phyloP scores from a whole-genome alignment of 2,329 filamentous ascomycete genomes.

The Phoma sp. region DNA sequence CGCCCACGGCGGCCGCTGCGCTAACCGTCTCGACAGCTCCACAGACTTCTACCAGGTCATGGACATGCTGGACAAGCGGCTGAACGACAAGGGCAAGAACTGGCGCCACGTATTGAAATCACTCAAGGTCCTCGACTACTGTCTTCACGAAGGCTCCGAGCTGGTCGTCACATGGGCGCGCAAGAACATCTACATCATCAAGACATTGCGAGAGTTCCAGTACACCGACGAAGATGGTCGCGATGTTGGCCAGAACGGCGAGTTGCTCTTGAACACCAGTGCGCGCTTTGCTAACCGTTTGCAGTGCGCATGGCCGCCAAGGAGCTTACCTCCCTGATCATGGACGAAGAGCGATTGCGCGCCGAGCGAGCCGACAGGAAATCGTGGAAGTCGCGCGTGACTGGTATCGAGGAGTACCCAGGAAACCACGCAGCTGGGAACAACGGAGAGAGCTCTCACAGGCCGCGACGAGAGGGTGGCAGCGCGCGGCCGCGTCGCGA shows the following conservation, averaged over 20 bases:
- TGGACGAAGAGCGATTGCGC: conserved; percentile 91
- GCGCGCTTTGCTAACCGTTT: conserved; percentile 22
- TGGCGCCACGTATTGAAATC: conserved; percentile 99
- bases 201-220: conserved; percentile 95
- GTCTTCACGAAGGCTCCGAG: conserved; percentile 95
- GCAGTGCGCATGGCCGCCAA: conserved; percentile 94
- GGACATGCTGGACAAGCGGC: conserved; percentile 98
- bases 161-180: conserved; percentile 96
- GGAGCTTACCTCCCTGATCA: conserved; percentile 87
- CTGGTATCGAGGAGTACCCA: conserved; percentile 84
- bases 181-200: conserved; percentile 98
- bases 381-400: conserved; percentile 95
- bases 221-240: conserved; percentile 94
- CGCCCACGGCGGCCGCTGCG: conserved; percentile 16
- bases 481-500: conserved; percentile 59
- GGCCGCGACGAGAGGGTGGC: conserved; percentile 48
- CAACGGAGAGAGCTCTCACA: conserved; percentile 47
- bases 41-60: conserved; percentile 99
- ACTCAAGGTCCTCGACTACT: conserved; percentile 96
- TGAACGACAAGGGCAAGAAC: conserved; percentile 99
- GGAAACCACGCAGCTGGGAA: conserved; percentile 43
- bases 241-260: conserved; percentile 97
- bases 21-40: conserved; percentile 64
- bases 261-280: conserved; percentile 34
- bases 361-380: conserved; percentile 90